phyloP scores from a whole-genome alignment of 306 rosid genomes.

The Gillenia trifoliata region DNA sequence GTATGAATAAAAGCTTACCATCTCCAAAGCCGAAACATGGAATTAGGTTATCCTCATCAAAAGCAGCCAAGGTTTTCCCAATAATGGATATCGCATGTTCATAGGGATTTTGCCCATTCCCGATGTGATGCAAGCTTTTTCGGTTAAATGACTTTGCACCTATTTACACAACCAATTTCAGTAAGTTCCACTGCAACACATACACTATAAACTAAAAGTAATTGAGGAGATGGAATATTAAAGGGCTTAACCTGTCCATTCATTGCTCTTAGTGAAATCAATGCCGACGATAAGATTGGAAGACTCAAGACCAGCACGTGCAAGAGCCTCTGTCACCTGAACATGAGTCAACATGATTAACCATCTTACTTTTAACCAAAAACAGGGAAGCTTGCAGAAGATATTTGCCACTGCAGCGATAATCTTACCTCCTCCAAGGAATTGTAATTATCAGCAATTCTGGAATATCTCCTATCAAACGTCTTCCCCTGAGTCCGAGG shows the following conservation, averaged over 20 bases:
- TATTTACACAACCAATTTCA: constrained; percentile 37
- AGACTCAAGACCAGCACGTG: constrained; percentile 91
- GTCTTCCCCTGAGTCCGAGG: constrained; percentile 12
- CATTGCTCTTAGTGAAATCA: constrained; percentile 96
- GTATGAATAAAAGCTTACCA: constrained; percentile 39
- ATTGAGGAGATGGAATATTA: background rate
- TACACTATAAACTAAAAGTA: background rate
- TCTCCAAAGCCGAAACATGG: constrained; percentile 98
- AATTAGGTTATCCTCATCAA: constrained; percentile 90
- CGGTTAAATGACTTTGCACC: constrained; percentile 63
- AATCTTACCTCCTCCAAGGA: constrained; percentile 66
- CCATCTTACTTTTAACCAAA: background rate
- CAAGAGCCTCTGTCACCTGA: constrained; percentile 94
- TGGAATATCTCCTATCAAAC: constrained; percentile 73
- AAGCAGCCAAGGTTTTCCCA: constrained; percentile 82
- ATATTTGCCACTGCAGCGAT: background rate
- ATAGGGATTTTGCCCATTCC: constrained; percentile 70
- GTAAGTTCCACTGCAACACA: constrained; percentile 29
- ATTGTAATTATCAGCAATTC: constrained; percentile 66
- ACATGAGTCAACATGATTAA: constrained; percentile 7
- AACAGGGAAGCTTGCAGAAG: background rate
- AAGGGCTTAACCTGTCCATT: constrained; percentile 78
- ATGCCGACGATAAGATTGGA: constrained; percentile 91
- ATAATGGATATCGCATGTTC: constrained; percentile 88
- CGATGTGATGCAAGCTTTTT: constrained; percentile 80